A percentile compares a stretch with the other conserved stretches of the same genome.
Conservation (phyloP, 495 filamentous ascomycete species). For the Xylaria nigripes region DNA sequence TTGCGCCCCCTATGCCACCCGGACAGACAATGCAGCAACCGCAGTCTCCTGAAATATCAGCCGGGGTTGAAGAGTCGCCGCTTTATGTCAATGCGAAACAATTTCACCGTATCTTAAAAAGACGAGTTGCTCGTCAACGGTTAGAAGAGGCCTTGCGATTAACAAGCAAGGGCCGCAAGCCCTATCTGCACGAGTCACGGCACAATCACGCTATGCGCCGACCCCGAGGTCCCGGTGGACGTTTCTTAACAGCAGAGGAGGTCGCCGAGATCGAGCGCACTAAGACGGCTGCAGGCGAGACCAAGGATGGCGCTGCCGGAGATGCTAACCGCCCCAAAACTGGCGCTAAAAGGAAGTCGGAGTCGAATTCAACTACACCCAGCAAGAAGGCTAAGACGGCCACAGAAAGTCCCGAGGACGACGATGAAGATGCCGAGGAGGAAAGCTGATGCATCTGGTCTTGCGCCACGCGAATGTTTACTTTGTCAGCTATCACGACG, state of each 20-base stretch:
- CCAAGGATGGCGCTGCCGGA: constrained; percentile 25
- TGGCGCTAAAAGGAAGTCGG: constrained; percentile 38
- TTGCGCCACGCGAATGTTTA: constrained; percentile 13
- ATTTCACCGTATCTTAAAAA: constrained; percentile 93
- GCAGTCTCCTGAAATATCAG: constrained; percentile 73
- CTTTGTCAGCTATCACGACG: constrained; percentile 28
- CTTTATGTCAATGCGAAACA: constrained; percentile 98
- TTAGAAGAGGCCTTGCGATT: constrained; percentile 84
- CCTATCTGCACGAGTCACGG: constrained; percentile 96
- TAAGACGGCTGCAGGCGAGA: constrained; percentile 34
- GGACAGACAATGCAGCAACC: constrained; percentile 51
- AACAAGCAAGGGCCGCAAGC: constrained; percentile 91
- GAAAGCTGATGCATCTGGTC: constrained; percentile 26
- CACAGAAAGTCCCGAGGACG: constrained; percentile 38
- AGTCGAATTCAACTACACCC: constrained; percentile 35
- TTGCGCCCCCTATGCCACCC: constrained; percentile 39
- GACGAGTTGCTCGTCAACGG: constrained; percentile 84
- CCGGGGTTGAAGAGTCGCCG: constrained; percentile 83
- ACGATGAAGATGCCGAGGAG: constrained; percentile 44
- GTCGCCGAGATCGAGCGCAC: constrained; percentile 79
- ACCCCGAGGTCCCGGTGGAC: constrained; percentile 88
- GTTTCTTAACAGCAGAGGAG: constrained; percentile 97
- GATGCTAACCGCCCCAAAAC: constrained; percentile 34
- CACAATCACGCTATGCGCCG: constrained; percentile 98
- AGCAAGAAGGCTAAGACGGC: constrained; percentile 49